Conservation (phyloP, 2,329 filamentous ascomycete genomes). For the Trichoderma simmonsii region DNA sequence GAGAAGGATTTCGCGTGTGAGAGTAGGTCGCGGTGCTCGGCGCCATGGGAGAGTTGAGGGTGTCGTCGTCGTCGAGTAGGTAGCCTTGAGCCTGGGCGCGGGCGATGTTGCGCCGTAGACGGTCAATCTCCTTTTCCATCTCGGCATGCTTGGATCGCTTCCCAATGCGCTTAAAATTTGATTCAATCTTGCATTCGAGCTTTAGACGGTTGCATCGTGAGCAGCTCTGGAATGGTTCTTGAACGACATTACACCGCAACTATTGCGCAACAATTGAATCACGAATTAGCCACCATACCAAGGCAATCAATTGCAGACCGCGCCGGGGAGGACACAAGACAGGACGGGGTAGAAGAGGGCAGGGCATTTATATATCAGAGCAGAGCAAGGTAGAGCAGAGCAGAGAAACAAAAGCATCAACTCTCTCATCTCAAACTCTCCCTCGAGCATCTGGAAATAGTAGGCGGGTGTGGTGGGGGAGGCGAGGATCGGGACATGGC, state of each 20-base stretch:
- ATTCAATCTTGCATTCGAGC: conserved; percentile 81
- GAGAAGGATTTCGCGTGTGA: conserved; percentile 59
- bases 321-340: background rate
- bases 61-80: conserved; percentile 53
- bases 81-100: conserved; percentile 60
- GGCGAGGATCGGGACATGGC: background rate
- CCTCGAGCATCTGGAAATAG: background rate
- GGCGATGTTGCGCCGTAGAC: conserved; percentile 58
- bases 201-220: conserved; percentile 75
- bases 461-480: background rate
- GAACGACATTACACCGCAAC: conserved; percentile 80
- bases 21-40: conserved; percentile 50
- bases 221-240: conserved; percentile 76
- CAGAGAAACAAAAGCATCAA: background rate
- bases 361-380: background rate
- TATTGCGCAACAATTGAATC: conserved; percentile 33
- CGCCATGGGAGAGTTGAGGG: conserved; percentile 57
- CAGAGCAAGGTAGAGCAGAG: background rate
- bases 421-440: background rate
- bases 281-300: conserved; percentile 2
- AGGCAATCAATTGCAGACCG: background rate
- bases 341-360: background rate
- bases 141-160: conserved; percentile 81
- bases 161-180: conserved; percentile 65
- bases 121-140: conserved; percentile 81